Conservation (phyloP, 1,284 basidiomycete genomes). For the Termitomyces sp. region DNA sequence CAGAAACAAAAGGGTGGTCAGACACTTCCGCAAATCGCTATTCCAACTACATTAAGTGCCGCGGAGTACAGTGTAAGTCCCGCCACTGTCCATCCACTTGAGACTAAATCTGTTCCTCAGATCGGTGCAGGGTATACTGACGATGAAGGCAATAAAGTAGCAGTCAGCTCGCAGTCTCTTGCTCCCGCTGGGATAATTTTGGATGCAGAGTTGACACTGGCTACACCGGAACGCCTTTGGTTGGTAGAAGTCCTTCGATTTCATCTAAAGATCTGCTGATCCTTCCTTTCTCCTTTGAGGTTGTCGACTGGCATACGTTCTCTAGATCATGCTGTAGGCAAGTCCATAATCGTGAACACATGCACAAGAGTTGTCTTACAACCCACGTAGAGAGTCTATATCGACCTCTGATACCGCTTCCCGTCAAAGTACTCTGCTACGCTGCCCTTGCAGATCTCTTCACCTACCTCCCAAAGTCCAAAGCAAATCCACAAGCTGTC, state of each 20-base stretch:
- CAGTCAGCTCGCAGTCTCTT: conserved; percentile 48
- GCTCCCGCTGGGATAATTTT: conserved; percentile 70
- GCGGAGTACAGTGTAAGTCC: conserved; percentile 65
- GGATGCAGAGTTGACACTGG: conserved; percentile 70
- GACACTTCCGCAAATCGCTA: conserved; percentile 56
- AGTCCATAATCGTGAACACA: conserved; percentile 17
- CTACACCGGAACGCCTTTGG: conserved; percentile 75
- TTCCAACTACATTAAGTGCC: conserved; percentile 79
- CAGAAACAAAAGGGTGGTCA: conserved; percentile 49
- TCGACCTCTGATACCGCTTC: conserved; percentile 49
- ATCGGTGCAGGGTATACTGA: conserved; percentile 71
- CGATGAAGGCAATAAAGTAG: conserved; percentile 64
- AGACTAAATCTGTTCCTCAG: conserved; percentile 23
- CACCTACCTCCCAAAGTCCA: conserved; percentile 63
- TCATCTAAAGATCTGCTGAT: conserved; percentile 1
- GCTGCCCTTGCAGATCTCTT: conserved; percentile 70
- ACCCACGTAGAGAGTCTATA: conserved; percentile 61
- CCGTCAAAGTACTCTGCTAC: conserved; percentile 61
- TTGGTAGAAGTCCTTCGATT: conserved; percentile 25
- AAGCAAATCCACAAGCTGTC: conserved; percentile 53
- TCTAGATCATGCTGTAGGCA: conserved; percentile 74
- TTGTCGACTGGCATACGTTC: conserved; percentile 74
- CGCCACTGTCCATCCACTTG: not conserved
- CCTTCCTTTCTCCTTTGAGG: conserved; percentile 34
- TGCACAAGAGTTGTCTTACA: not conserved